A percentile compares a stretch with the other conserved stretches of the same genome.
phyloP scores from a whole-genome alignment of 768 basidiomycete genomes.

The Calocybe gangraenosa region DNA sequence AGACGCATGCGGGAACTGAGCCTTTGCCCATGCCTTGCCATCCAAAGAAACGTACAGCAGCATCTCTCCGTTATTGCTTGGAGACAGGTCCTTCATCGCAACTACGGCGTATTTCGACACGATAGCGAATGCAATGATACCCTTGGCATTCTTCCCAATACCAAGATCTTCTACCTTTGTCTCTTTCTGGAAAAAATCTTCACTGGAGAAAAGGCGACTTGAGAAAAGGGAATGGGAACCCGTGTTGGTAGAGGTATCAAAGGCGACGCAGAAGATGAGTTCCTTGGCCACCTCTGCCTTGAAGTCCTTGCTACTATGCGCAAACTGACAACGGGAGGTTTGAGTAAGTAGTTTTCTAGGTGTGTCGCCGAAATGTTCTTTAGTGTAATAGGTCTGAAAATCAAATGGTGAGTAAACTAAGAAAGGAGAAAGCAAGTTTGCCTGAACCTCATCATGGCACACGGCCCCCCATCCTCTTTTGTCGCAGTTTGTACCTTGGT shows the following conservation, averaged over 20 bases:
- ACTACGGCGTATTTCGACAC: constrained; percentile 92
- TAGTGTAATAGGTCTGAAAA: constrained; percentile 82
- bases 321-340: constrained; percentile 81
- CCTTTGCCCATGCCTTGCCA: constrained; percentile 80
- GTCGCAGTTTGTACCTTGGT: constrained; percentile 70
- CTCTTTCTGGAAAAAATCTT: constrained; percentile 75
- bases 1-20: constrained; percentile 89
- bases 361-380: constrained; percentile 67
- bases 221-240: constrained; percentile 51
- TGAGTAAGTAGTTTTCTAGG: constrained; percentile 61
- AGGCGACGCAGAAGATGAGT: constrained; percentile 88
- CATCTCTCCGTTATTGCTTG: constrained; percentile 64
- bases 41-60: constrained; percentile 84
- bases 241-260: constrained; percentile 51
- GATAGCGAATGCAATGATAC: constrained; percentile 90
- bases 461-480: constrained; percentile 44
- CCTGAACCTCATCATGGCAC: constrained; percentile 71
- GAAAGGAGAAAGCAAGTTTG: constrained; percentile 8
- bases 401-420: constrained; percentile 8
- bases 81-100: constrained; percentile 69
- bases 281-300: constrained; percentile 69
- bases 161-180: constrained; percentile 80
- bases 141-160: constrained; percentile 78
- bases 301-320: constrained; percentile 82
- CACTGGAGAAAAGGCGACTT: constrained; percentile 75